Evolutionary conservation across 768 basidiomycete species (phyloP), one percentile per base, ranked within the genome.

Genomic region (Pseudohyphozyma bogoriensis): DNA sequence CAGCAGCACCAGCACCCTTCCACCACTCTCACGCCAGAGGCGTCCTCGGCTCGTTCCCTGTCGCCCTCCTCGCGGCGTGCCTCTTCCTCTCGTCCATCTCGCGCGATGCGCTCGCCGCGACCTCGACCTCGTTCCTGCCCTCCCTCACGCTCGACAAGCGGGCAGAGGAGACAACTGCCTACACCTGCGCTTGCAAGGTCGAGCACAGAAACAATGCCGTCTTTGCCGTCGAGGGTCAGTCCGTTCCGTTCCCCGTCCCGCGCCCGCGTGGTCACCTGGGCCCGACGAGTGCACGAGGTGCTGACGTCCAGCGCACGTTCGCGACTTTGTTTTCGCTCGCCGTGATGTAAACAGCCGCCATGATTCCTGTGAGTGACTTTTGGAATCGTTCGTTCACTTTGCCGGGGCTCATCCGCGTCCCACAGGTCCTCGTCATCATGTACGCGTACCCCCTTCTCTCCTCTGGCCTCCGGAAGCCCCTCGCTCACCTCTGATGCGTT

Each of bases 401-500:
- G n/a, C 47, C 9, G 29, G 12, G 8, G 24, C 47, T 15, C 26
- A 15, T 24, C 22, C 45, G 58, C 42, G 20, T 52, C 51, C 46
- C 51, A 36, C 58, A 49, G 12, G 24, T 55, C 46, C 54, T 51
- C 32, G 57, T 55, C 47, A 16, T 57, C n/a, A 46, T 58, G 4
- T 40, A 40, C 18, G 61, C 24, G 1, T n/a, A 33, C 4, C n/a
- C 51, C 22, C 26, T n/a, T n/a, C n/a, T n/a, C 51, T 29, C 36
- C 46, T 10, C 22, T 28, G 18, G 29, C 49, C 2, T 39, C 52
- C 18, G 26, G 22, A 15, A 29, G 37, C 6, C n/a, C 49, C 31
- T 15, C 16, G 24, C 24, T n/a, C 4, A 26, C 4, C 36, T 3
- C 36, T 40, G 36, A 53, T 22, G 9, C 32, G 12, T 12, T 18